These are phyloP conservation scores for Fusarium brevicatenulatum DNA, from an alignment of 2,329 filamentous ascomycete genomes.

Conservation along the genomic window DNA sequence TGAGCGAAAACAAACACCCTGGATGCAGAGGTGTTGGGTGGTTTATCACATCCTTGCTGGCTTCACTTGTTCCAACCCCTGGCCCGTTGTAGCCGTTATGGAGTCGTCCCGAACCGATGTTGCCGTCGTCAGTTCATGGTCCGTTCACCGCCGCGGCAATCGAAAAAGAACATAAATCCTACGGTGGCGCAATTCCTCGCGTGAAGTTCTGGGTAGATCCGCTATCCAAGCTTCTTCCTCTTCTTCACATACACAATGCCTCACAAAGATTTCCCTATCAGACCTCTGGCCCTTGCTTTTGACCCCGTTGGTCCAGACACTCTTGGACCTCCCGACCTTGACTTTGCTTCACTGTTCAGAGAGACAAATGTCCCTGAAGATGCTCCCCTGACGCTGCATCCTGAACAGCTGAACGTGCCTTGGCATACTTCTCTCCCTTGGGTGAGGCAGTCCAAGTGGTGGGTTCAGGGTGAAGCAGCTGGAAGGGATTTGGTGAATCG, in stretches of 20 bases:
- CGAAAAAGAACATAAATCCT: constrained; percentile 4
- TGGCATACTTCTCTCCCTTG: constrained; percentile 22
- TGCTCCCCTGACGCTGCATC: constrained; percentile 2
- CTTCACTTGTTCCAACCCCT: neutral
- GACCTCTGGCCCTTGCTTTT: constrained; percentile 10
- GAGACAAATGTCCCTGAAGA: neutral
- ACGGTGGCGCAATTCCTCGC: neutral
- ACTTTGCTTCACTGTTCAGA: constrained; percentile 11
- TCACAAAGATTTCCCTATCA: constrained; percentile 13
- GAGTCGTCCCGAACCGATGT: constrained; percentile 20
- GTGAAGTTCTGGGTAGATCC: neutral
- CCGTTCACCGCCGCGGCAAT: constrained; percentile 20
- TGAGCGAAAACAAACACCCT: neutral
- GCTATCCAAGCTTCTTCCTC: neutral
- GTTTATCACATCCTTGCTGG: neutral
- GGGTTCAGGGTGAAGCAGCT: neutral
- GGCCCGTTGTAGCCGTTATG: constrained; percentile 21
- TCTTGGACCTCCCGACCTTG: neutral
- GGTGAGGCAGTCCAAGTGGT: constrained; percentile 20
- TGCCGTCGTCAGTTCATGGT: constrained; percentile 18
- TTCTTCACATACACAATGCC: constrained; percentile 1
- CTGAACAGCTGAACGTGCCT: neutral
- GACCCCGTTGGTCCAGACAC: constrained; percentile 1
- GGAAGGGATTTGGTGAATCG: constrained; percentile 2
- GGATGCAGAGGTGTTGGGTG: neutral